phyloP scores from a whole-genome alignment of 352 stramenopile genomes.

The Globisporangium cederbergense region DNA sequence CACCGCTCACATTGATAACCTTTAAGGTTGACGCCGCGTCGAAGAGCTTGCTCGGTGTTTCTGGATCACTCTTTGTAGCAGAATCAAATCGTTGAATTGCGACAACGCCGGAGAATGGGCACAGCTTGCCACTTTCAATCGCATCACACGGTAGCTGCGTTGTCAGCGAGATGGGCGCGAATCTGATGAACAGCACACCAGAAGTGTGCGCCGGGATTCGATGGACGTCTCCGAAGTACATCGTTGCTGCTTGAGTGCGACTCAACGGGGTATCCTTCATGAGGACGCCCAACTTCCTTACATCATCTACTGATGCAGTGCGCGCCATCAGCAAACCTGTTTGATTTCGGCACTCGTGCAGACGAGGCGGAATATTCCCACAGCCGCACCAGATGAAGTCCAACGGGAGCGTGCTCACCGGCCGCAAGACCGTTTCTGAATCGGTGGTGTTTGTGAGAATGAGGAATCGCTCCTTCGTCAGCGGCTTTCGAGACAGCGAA shows the following conservation, averaged over 20 bases:
- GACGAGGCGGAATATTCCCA: slow-evolving; percentile 2
- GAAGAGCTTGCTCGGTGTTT: slow-evolving; percentile 10
- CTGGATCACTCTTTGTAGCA: slow-evolving; percentile 1
- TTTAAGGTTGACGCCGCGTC: slow-evolving; percentile 63
- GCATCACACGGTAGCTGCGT: slow-evolving; percentile 38
- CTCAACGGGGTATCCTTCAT: slow-evolving; percentile 1
- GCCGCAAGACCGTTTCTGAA: slow-evolving; percentile 48
- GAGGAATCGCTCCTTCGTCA: slow-evolving; percentile 21
- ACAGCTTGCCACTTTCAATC: slow-evolving; percentile 60
- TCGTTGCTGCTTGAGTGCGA: slow-evolving; percentile 14
- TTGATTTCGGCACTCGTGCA: slow-evolving; percentile 13
- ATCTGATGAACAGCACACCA: slow-evolving; percentile 57
- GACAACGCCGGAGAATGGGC: slow-evolving; percentile 61
- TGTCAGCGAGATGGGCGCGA: slow-evolving; percentile 65
- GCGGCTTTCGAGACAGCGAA: slow-evolving; percentile 12
- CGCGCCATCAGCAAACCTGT: slow-evolving; percentile 21
- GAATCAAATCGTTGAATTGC: slow-evolving; percentile 68
- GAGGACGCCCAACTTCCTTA: slow-evolving; percentile 21
- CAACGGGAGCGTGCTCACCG: slow-evolving; percentile 69
- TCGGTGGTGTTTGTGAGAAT: slow-evolving; percentile 64
- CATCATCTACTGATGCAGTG: slow-evolving; percentile 27
- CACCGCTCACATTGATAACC: slow-evolving; percentile 50
- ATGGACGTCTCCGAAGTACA: slow-evolving; percentile 56
- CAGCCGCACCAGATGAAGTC: slow-evolving; percentile 49
- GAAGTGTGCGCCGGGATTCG: slow-evolving; percentile 44